These are phyloP conservation scores for Citrus hindsii DNA, from an alignment of 345 rosid genomes.

Conservation along the genomic window DNA sequence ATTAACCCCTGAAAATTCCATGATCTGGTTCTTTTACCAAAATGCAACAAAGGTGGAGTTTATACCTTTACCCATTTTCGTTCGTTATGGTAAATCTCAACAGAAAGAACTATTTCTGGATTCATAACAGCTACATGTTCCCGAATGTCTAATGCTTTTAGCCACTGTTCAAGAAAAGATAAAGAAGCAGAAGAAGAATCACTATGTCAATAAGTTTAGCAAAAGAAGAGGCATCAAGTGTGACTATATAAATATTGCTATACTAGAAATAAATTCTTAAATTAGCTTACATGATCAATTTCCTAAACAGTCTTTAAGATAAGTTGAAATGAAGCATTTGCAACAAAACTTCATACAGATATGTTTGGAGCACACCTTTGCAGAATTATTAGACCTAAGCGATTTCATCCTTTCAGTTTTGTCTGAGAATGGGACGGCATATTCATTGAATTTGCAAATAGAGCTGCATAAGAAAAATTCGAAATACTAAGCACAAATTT, in stretches of 20 bases:
- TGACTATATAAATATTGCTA: background rate
- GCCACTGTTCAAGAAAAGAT: slow-evolving; percentile 23
- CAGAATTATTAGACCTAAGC: slow-evolving; percentile 45
- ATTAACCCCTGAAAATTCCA: background rate
- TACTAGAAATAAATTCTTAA: background rate
- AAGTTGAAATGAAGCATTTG: background rate
- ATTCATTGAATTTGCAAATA: slow-evolving; percentile 31
- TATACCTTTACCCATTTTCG: slow-evolving; percentile 52
- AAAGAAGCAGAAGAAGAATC: background rate
- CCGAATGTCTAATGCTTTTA: slow-evolving; percentile 38
- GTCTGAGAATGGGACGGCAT: slow-evolving; percentile 27
- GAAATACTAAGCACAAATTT: slow-evolving; percentile 8
- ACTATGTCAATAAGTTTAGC: background rate
- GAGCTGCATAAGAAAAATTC: slow-evolving; percentile 24
- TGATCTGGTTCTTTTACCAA: background rate
- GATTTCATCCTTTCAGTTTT: slow-evolving; percentile 46
- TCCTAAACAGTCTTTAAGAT: background rate
- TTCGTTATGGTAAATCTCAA: slow-evolving; percentile 61
- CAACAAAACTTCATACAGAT: background rate
- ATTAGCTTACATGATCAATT: background rate
- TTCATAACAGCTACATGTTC: slow-evolving; percentile 31
- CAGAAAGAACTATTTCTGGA: slow-evolving; percentile 68
- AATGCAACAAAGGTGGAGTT: background rate
- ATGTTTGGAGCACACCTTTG: slow-evolving; percentile 37
- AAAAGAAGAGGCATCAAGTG: background rate